Evolutionary conservation across 2,329 filamentous ascomycete species (phyloP).

Genomic region (Sordariomycetes sp.): DNA sequence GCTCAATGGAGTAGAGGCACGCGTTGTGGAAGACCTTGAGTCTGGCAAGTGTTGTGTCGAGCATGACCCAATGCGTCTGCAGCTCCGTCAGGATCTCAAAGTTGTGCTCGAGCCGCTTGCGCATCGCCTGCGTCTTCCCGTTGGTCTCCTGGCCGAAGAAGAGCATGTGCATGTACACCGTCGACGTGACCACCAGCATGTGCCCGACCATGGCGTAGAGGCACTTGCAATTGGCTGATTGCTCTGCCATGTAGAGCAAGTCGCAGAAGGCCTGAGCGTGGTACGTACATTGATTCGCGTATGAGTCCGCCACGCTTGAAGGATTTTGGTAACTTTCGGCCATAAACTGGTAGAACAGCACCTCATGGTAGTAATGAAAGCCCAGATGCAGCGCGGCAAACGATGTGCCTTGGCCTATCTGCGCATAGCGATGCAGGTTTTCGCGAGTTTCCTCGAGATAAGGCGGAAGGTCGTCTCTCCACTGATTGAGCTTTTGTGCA

Average conservation of each 20-base stretch:
- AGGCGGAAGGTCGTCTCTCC: not conserved
- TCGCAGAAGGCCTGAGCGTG: conserved; percentile 27
- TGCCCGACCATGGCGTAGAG: conserved; percentile 35
- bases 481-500: not conserved
- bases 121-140: conserved; percentile 19
- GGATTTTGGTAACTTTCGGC: conserved; percentile 7
- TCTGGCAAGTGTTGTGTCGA: conserved; percentile 9
- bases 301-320: conserved; percentile 8
- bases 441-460: not conserved
- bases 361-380: conserved; percentile 32
- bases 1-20: conserved; percentile 23
- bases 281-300: conserved; percentile 27
- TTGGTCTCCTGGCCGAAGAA: conserved; percentile 27
- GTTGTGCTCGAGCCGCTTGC: conserved; percentile 28
- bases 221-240: conserved; percentile 24
- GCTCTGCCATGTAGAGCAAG: conserved; percentile 28
- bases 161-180: conserved; percentile 34
- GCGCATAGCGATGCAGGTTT: not conserved
- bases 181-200: conserved; percentile 34
- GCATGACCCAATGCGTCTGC: conserved; percentile 26
- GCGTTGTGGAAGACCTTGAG: conserved; percentile 31
- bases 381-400: conserved; percentile 32
- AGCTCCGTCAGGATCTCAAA: conserved; percentile 32
- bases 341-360: conserved; percentile 37
- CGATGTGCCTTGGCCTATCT: conserved; percentile 26